These are phyloP conservation scores for Dendrobium nobile DNA, from an alignment of 106 monocot genomes.

Conservation along the genomic window DNA sequence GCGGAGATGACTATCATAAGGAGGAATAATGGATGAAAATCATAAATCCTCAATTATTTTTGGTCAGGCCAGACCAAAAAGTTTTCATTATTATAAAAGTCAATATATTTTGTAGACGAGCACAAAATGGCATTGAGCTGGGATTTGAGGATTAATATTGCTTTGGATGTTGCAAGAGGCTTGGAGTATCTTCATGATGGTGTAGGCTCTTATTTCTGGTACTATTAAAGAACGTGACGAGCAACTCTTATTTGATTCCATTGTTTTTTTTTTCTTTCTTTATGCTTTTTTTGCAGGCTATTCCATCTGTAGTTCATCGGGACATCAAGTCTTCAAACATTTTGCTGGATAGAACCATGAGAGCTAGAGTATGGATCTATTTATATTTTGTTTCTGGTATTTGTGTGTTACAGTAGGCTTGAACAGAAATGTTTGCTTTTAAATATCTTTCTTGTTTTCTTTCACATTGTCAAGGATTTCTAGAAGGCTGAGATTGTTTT, in stretches of 20 bases:
- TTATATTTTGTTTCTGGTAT: not conserved
- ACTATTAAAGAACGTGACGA: not conserved
- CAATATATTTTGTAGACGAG: constrained; percentile 29
- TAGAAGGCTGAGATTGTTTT: not conserved
- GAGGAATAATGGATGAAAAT: too few species aligned
- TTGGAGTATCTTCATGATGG: constrained; percentile 98
- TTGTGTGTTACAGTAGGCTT: not conserved
- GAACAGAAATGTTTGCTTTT: not conserved
- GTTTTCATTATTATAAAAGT: constrained; percentile 1
- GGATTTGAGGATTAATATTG: constrained; percentile 72
- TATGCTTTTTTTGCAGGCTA: constrained; percentile 49
- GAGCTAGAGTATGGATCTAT: constrained; percentile 65
- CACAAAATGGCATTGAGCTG: constrained; percentile 45
- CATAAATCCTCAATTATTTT: too few species aligned
- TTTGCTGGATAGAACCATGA: constrained; percentile 75
- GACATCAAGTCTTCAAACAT: constrained; percentile 96
- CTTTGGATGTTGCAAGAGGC: constrained; percentile 93
- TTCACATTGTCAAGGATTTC: not conserved
- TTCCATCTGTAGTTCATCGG: constrained; percentile 87
- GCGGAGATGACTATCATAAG: not conserved
- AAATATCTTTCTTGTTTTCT: not conserved
- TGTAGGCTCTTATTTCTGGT: constrained; percentile 31
- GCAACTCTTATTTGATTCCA: not conserved
- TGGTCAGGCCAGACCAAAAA: too few species aligned
- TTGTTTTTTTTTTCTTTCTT: constrained; percentile 9